Conservation (phyloP, 2,329 filamentous ascomycete species). For the Grosmannia serpens region DNA sequence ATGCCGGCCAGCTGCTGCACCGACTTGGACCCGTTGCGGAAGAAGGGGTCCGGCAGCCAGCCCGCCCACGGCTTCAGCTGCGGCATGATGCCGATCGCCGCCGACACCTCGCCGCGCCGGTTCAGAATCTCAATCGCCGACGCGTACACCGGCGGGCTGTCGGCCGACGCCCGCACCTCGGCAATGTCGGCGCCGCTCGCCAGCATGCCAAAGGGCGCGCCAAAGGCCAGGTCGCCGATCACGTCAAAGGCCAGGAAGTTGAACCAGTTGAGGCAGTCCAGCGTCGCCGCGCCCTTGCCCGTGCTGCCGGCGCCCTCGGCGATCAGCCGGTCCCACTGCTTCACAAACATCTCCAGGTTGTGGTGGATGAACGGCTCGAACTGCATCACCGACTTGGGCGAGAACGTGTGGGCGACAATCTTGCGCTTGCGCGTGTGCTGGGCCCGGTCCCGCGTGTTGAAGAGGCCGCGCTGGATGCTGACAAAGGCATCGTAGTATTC, state of each 20-base stretch:
- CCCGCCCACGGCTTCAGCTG: slow-evolving; percentile 67
- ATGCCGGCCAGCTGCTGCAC: slow-evolving; percentile 78
- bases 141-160: slow-evolving; percentile 51
- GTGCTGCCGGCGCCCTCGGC: slow-evolving; percentile 19
- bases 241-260: slow-evolving; percentile 50
- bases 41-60: slow-evolving; percentile 74
- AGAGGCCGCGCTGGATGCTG: slow-evolving; percentile 72
- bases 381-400: slow-evolving; percentile 65
- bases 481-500: slow-evolving; percentile 91
- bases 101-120: slow-evolving; percentile 75
- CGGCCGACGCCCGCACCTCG: slow-evolving; percentile 55
- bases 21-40: slow-evolving; percentile 59
- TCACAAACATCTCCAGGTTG: slow-evolving; percentile 64
- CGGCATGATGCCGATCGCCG: slow-evolving; percentile 64
- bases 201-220: slow-evolving; percentile 75
- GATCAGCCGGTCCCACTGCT: slow-evolving; percentile 58
- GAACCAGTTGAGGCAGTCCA: slow-evolving; percentile 74
- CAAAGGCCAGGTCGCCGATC: slow-evolving; percentile 53
- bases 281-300: slow-evolving; percentile 39
- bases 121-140: slow-evolving; percentile 83
- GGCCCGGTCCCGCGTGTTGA: slow-evolving; percentile 73
- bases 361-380: slow-evolving; percentile 83
- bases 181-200: slow-evolving; percentile 63
- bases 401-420: slow-evolving; percentile 79
- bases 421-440: slow-evolving; percentile 87